These are phyloP conservation scores for Rhododendron molle DNA, from an alignment of 148 eudicot genomes.

Conservation along the genomic window DNA sequence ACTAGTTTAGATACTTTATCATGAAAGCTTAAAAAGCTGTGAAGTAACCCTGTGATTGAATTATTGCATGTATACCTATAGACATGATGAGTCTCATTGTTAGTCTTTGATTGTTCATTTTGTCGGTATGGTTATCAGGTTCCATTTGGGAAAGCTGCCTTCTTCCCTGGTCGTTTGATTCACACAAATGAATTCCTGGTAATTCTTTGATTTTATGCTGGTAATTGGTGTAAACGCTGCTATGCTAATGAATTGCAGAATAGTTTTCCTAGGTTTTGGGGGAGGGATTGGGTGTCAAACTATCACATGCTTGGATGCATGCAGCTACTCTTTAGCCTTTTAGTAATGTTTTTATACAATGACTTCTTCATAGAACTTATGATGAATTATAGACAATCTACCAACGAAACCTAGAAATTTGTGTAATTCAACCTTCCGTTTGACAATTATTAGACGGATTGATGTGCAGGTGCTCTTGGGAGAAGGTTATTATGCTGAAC, in stretches of 20 bases:
- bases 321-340: neutral
- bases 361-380: neutral
- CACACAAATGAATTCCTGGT: conserved; percentile 90
- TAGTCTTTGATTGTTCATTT: neutral
- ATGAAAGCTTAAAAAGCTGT: neutral
- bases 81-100: neutral
- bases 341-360: neutral
- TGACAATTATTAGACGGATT: neutral
- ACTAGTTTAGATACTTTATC: neutral
- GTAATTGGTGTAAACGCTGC: neutral
- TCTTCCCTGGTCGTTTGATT: conserved; percentile 82
- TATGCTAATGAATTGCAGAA: neutral
- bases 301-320: neutral
- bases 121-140: conserved; percentile 42
- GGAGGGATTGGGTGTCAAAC: neutral
- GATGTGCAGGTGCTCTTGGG: conserved; percentile 72
- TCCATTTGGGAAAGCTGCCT: conserved; percentile 93
- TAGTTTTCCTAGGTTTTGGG: neutral
- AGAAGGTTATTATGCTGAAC: conserved; percentile 80
- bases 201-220: conserved; percentile 15
- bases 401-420: neutral
- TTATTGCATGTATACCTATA: neutral
- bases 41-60: neutral
- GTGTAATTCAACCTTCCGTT: neutral
- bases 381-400: neutral